Conservation (phyloP, 1,284 basidiomycete genomes). For the Ceratobasidium sp. region DNA sequence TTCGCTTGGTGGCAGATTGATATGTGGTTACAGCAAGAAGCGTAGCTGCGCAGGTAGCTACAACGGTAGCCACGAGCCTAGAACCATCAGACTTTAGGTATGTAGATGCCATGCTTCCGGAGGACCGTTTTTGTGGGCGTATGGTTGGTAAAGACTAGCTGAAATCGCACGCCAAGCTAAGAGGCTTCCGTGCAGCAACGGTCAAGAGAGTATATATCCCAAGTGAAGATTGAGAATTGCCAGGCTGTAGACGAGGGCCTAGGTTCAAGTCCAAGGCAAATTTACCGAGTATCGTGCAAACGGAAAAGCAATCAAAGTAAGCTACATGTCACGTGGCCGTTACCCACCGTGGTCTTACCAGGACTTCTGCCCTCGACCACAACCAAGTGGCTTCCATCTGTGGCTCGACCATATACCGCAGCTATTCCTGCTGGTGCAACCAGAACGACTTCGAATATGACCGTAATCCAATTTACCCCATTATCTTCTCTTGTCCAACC, state of each 20-base stretch:
- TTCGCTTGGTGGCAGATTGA: constrained; percentile 63
- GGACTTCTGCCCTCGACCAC: constrained; percentile 32
- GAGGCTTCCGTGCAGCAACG: too few relatives aligned
- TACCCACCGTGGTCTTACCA: not conserved
- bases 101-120: constrained; percentile 18
- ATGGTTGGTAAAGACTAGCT: not conserved
- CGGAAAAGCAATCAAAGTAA: not conserved
- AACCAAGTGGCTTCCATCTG: constrained; percentile 12
- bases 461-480: constrained; percentile 84
- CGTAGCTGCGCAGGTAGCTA: constrained; percentile 73
- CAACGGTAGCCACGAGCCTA: constrained; percentile 70
- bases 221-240: not conserved
- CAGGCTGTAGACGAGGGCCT: not conserved
- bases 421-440: not conserved
- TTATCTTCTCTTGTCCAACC: constrained; percentile 90
- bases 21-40: constrained; percentile 70
- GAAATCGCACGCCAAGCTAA: too few relatives aligned
- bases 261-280: not conserved
- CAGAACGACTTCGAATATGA: constrained; percentile 51
- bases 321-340: not conserved
- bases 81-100: constrained; percentile 43
- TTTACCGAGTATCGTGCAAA: not conserved
- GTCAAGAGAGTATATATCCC: too few relatives aligned
- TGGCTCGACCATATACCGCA: not conserved
- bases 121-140: not conserved